Base-by-base conservation (phyloP, 1,139 yeast species). In the Sugiyamaella novakii region DNA sequence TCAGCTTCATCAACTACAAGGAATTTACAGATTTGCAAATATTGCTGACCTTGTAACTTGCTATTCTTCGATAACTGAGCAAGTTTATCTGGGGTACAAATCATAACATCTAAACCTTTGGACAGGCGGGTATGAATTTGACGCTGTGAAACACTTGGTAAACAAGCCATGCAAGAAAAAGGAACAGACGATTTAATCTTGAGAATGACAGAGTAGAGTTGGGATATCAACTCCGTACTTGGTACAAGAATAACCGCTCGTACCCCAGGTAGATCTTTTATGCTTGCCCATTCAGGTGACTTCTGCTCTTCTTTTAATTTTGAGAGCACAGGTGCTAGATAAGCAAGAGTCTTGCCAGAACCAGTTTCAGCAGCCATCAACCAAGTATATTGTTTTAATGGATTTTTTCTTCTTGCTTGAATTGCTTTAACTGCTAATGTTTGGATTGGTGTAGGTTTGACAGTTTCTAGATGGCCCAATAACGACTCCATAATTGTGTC, bases 361-460 rank as follows among this genome's bases (percentile, higher is more conserved):
- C 98, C 98, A 0, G 98, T 92, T 64, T 92, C 98, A 2, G 97
- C 96, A 1, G 97, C 97, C 50, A 92, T 67, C 2, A 95, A 81
- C 69, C 81, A 88, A 0, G 84, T 77, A 57, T 82, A 82, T 37
- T 81, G 67, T 52, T 76, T 73, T 56, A 44, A 40, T 57, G 43
- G 55, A 29, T 19, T 61, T 65, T 34, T 67, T 58, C 60, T 73
- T 51, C 55, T 61, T 3, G 66, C 58, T 39, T 69, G 67, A 24
- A 83, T 68, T 11, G 74, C 70, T 56, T 79, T 80, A 30, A 80
- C 74, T 1, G 84, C 78, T 5, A 83, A 74, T 1, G 74, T 70
- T 63, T 84, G 91, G 42, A 84, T 80, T 1, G 84, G 80, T 0
- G 88, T 79, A 3, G 91, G 89, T 44, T 70, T 68, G 3, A 55